Base-by-base conservation (phyloP, 805 yeast genomes). In the Isabelozyma gotoi region DNA sequence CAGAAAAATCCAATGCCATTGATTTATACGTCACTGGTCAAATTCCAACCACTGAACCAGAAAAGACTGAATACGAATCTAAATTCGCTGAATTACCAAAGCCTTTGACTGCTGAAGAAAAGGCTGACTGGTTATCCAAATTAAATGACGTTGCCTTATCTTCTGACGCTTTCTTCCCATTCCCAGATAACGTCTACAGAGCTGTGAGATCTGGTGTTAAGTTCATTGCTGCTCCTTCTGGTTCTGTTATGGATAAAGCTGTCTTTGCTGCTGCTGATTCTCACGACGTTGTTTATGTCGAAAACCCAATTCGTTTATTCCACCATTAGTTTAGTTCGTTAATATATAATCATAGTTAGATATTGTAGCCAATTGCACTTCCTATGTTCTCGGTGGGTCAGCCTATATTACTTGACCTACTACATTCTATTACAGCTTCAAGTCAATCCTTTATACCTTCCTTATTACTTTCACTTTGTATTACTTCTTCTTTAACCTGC, bases 131-230 rank as follows among this genome's bases (percentile, higher is more conserved):
- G 98, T 71, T 85, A 52, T 57, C 72, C 49, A 81, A 90, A 73
- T 78, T 90, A 67, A 80, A 74, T 46, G 83, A 88, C 57, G 99
- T 94, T 44, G 90, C 98, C 10, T 77, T 91, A 56, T 85, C 97
- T 14, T 90, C 97, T 3, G 99, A 94, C 66, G 99, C 99, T 20
- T 94, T 94, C 82, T 94, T 94, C 96, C 99, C 99, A 72, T 94
- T 94, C 94, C 94, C 98, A 53, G 99, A 94, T 71, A 94, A 94
- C 64, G 96, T 94, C 56, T 90, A 92, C 82, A 84, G 99, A 69
- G 98, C 98, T 52, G 97, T 84, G 41, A 83, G 88, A 77, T 85
- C 96, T 15, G 99, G 99, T 67, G 99, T 91, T 57, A 89, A 88
- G 70, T 94, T 76, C 74, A 78, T 94, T 63, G 95, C 96, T 59